Evolutionary conservation across 495 filamentous ascomycete species (phyloP), one percentile per base, ranked within the genome.

Genomic region (Penicillium verhagenii): DNA sequence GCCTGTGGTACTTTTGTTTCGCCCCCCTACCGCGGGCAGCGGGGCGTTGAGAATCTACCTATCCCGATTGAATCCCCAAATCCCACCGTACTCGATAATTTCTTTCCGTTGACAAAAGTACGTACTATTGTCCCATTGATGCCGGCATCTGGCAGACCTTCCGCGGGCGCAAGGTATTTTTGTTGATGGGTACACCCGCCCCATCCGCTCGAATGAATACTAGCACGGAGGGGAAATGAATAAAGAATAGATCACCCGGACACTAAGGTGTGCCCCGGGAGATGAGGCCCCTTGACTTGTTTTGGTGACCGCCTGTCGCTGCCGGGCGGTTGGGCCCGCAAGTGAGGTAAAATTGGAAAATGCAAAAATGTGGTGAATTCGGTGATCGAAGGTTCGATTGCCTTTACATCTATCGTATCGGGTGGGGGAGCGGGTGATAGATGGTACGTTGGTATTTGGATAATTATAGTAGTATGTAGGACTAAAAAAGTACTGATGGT

Each of bases 71-170:
- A n/a, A 31, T 31, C 13, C 28, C 28, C 28, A 31, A 31, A 31
- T 31, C n/a, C n/a, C n/a, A n/a, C n/a, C n/a, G n/a, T n/a, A n/a
- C n/a, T n/a, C n/a, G n/a, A n/a, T n/a, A n/a, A n/a, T n/a, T n/a
- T n/a, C n/a, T n/a, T n/a, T n/a, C n/a, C n/a, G 20, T 10, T 35
- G 31, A 24, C 47, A 50, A 50, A 50, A 50, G 47, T 50, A 33
- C n/a, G n/a, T n/a, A n/a, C n/a, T n/a, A n/a, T n/a, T n/a, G n/a
- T n/a, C n/a, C n/a, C n/a, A n/a, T n/a, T n/a, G n/a, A n/a, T n/a
- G n/a, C n/a, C n/a, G n/a, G n/a, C n/a, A n/a, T n/a, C n/a, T n/a
- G n/a, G n/a, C n/a, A n/a, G n/a, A n/a, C n/a, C n/a, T n/a, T n/a
- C n/a, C n/a, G n/a, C n/a, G n/a, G n/a, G n/a, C 23, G 33, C 20